These are phyloP conservation scores for Ganoderma boninense DNA, from an alignment of 1,284 basidiomycete genomes.

Conservation along the genomic window DNA sequence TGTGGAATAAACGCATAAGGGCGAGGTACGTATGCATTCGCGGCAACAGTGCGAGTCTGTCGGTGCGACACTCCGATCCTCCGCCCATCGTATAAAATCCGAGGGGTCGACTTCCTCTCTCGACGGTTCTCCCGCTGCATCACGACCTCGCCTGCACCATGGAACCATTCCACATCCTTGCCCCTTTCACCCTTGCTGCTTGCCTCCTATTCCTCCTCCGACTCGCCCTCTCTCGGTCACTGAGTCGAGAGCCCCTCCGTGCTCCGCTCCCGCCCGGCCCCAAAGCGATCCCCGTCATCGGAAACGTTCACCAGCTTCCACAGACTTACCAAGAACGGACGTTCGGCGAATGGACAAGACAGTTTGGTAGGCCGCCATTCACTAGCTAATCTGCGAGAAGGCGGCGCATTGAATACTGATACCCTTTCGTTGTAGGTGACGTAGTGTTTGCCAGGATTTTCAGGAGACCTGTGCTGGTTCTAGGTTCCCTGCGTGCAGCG, in stretches of 20 bases:
- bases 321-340: constrained; percentile 46
- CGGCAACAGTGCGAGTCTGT: constrained; percentile 18
- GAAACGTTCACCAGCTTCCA: constrained; percentile 58
- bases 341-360: constrained; percentile 45
- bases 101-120: constrained; percentile 14
- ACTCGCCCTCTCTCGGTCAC: constrained; percentile 14
- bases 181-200: constrained; percentile 25
- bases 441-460: constrained; percentile 49
- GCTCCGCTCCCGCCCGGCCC: constrained; percentile 54
- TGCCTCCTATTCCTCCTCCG: constrained; percentile 26
- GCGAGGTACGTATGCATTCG: constrained; percentile 16
- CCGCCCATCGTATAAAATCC: constrained; percentile 28
- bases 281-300: constrained; percentile 52
- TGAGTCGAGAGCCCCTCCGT: constrained; percentile 4
- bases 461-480: constrained; percentile 29
- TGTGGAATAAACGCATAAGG: constrained; percentile 11
- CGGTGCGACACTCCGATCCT: constrained; percentile 23
- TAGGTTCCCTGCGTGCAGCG: constrained; percentile 51
- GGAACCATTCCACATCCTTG: constrained; percentile 22
- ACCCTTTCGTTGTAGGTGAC: constrained; percentile 39
- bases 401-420: constrained; percentile 42
- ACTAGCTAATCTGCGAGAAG: constrained; percentile 20
- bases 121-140: constrained; percentile 11
- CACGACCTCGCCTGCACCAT: constrained; percentile 11
- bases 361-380: constrained; percentile 35